These are phyloP conservation scores for Fraxinus greggii DNA, from an alignment of 305 asterid species.

Conservation along the genomic window DNA sequence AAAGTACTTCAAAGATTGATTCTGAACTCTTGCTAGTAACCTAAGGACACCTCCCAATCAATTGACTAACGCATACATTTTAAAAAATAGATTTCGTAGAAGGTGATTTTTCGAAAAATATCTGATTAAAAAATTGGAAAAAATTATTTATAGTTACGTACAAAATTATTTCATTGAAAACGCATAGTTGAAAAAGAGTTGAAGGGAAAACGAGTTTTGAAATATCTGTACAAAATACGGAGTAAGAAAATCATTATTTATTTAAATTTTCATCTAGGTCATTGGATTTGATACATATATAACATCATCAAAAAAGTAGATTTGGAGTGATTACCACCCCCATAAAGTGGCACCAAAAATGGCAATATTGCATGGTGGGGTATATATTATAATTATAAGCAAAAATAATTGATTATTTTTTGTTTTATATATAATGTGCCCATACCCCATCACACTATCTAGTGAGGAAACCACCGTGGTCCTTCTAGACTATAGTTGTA, in stretches of 20 bases:
- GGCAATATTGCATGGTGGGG: slow-evolving; percentile 1
- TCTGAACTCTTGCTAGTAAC: not conserved
- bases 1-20: not conserved
- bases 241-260: not conserved
- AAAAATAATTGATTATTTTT: slow-evolving; percentile 2
- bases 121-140: no score
- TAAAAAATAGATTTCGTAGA: no score
- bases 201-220: no score
- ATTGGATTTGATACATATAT: not conserved
- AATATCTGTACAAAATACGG: not conserved
- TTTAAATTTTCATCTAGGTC: not conserved
- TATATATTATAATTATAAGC: not conserved
- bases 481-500: not conserved
- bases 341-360: not conserved
- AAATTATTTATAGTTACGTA: no score
- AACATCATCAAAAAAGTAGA: not conserved
- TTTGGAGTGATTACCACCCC: not conserved
- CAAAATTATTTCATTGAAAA: not conserved
- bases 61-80: not conserved
- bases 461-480: not conserved
- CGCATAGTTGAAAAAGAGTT: no score
- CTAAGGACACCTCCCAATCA: not conserved
- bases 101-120: no score
- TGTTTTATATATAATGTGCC: not conserved
- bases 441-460: slow-evolving; percentile 1